Conservation (phyloP, 352 stramenopile species). For the Elongisporangium anandrum region DNA sequence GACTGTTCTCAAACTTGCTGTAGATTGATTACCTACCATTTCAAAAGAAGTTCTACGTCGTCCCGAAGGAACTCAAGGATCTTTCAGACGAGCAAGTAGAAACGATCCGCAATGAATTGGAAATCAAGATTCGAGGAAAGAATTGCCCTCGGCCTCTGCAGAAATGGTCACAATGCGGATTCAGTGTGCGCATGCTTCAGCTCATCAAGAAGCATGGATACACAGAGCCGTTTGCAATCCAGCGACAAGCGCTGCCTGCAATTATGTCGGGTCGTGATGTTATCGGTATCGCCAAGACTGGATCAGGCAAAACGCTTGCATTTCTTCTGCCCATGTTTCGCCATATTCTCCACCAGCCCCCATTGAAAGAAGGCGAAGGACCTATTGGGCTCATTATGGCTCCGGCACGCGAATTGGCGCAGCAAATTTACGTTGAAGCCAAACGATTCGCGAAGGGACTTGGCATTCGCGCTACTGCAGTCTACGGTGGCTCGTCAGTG, state of each 20-base stretch:
- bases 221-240: conserved; percentile 95
- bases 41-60: conserved; percentile 99
- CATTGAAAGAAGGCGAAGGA: conserved; percentile 92
- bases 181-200: conserved; percentile 94
- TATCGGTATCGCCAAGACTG: conserved; percentile 99
- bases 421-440: conserved; percentile 98
- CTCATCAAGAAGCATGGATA: conserved; percentile 94
- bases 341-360: conserved; percentile 93
- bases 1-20: no score
- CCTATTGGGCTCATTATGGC: conserved; percentile 98
- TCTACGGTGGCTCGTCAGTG: conserved; percentile 94
- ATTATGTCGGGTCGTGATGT: conserved; percentile 99
- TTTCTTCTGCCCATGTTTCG: conserved; percentile 93
- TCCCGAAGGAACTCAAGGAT: conserved; percentile 91
- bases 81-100: conserved; percentile 87
- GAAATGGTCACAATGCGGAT: conserved; percentile 96
- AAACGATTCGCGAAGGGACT: conserved; percentile 93
- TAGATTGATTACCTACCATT: conserved; percentile 96
- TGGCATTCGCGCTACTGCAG: conserved; percentile 90
- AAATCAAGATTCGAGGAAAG: conserved; percentile 97
- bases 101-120: conserved; percentile 76
- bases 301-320: conserved; percentile 89
- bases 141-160: conserved; percentile 94
- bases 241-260: conserved; percentile 95
- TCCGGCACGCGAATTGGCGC: conserved; percentile 96